Percentiles rank a stretch among this genome's conserved stretches.
These are phyloP conservation scores for Monosporozyma servazzii DNA, from an alignment of 805 yeast species.

Conservation along the genomic window DNA sequence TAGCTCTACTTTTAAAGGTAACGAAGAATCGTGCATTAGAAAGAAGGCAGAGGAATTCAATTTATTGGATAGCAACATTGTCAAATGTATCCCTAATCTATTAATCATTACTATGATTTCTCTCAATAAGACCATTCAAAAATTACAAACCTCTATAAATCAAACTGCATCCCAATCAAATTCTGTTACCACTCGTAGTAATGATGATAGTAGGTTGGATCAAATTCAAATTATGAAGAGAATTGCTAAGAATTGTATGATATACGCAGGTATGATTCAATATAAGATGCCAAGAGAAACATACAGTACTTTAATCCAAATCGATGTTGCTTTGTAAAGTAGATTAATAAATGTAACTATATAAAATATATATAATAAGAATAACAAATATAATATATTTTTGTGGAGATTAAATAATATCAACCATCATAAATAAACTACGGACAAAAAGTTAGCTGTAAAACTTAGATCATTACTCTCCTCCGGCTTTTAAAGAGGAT, in stretches of 20 bases:
- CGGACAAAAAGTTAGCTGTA: background rate
- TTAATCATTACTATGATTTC: constrained; percentile 76
- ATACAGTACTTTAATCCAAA: constrained; percentile 55
- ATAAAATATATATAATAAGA: background rate
- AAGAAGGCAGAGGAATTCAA: constrained; percentile 59
- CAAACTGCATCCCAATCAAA: background rate
- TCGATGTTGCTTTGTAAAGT: constrained; percentile 39
- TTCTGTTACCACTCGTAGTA: constrained; percentile 15
- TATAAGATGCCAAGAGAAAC: constrained; percentile 84
- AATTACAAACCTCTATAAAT: constrained; percentile 18
- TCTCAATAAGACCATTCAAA: constrained; percentile 48
- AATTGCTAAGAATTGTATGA: constrained; percentile 80
- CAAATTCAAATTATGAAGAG: constrained; percentile 47
- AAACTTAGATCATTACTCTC: background rate
- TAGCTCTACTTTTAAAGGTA: constrained; percentile 7
- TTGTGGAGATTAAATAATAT: background rate
- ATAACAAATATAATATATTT: background rate
- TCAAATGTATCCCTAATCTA: constrained; percentile 71
- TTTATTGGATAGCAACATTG: constrained; percentile 56
- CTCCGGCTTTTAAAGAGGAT: constrained; percentile 8
- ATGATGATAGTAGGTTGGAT: constrained; percentile 38
- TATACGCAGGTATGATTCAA: constrained; percentile 90
- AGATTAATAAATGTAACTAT: background rate
- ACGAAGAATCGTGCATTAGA: constrained; percentile 51
- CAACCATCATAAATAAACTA: background rate